phyloP scores from a whole-genome alignment of 1,284 basidiomycete species.

The Ceratobasidium sp. region DNA sequence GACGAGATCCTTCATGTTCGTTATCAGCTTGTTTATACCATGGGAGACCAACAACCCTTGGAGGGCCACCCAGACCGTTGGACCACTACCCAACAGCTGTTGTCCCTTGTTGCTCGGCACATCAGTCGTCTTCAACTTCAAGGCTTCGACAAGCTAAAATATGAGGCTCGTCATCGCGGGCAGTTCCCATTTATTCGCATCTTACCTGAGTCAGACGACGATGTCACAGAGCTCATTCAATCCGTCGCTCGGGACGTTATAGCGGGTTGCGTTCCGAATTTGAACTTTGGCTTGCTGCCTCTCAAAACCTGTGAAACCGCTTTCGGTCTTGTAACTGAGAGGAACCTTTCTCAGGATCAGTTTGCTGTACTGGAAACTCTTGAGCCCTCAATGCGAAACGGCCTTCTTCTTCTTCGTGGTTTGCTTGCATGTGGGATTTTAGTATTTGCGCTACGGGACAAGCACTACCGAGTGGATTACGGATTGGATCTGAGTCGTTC shows the following conservation, averaged over 20 bases:
- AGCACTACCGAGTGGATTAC: constrained; percentile 65
- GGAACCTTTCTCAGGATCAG: too few species aligned
- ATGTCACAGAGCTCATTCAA: constrained; percentile 49
- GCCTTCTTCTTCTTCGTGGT: constrained; percentile 59
- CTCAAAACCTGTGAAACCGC: constrained; percentile 25
- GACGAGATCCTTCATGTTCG: constrained; percentile 63
- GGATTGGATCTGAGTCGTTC: constrained; percentile 60
- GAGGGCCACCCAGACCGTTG: constrained; percentile 62
- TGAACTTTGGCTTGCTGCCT: constrained; percentile 43
- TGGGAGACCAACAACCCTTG: constrained; percentile 53
- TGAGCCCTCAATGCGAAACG: constrained; percentile 49
- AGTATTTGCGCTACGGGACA: constrained; percentile 56
- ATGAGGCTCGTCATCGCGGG: constrained; percentile 42
- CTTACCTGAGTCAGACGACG: constrained; percentile 46
- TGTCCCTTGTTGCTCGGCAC: constrained; percentile 50
- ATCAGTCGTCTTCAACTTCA: constrained; percentile 38
- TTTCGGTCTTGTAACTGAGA: too few species aligned
- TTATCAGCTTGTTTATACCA: constrained; percentile 63
- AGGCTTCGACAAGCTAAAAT: constrained; percentile 46
- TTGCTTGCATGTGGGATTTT: constrained; percentile 59
- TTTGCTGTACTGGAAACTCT: too few species aligned
- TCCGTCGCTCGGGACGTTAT: constrained; percentile 50
- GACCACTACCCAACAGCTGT: constrained; percentile 58
- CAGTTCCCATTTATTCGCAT: constrained; percentile 56
- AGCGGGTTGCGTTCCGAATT: constrained; percentile 37